Base-by-base conservation (phyloP, 2,329 filamentous ascomycete genomes). In the Pestalotiopsis fici region DNA sequence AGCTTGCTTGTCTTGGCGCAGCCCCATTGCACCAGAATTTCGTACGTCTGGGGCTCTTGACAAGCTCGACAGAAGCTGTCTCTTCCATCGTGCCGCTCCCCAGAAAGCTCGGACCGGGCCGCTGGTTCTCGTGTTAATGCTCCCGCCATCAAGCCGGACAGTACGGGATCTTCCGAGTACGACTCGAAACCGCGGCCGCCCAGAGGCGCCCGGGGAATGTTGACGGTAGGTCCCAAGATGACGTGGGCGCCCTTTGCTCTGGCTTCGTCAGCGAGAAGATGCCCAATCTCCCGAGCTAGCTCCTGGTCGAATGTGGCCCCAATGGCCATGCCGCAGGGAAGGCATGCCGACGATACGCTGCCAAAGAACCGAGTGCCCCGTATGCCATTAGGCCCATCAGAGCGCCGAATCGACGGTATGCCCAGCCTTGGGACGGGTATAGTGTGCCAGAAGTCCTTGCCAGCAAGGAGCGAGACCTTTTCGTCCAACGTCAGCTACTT, bases 301-400 rank as follows among this genome's bases (percentile, higher is more conserved):
- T 81, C 76, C 31, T 79, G 77, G 76, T 90, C 87, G 74, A 86
- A 90, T 23, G 87, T 89, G 4, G 87, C 82, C 35, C 85, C 87
- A 4, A 90, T 79, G 2, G 82, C 85, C 0, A 86, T 87, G 28
- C 86, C 87, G 69, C 87, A 89, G 12, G 88, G 87, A 69, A 90
- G 85, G 72, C 87, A 89, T n/a, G 87, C 87, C 1, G 88, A 85
- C 21, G 82, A 83, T 27, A 84, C 79, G 65, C 89, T 88, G 71
- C 89, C 87, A 78, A 92, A 91, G 82, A 91, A 92, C 71, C 86
- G 88, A 50, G 86, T 88, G 64, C 90, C 90, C 70, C 90, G 83
- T 35, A 91, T 86, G 65, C 91, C 91, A 75, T 92, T 92, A 47
- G 91, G 91, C 0, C 91, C 90, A 72, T 93, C 91, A 43, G 88